Evolutionary conservation across 805 yeast species (phyloP), one percentile per base, ranked within the genome.

Genomic region (Wickerhamomyces xylosicus): DNA sequence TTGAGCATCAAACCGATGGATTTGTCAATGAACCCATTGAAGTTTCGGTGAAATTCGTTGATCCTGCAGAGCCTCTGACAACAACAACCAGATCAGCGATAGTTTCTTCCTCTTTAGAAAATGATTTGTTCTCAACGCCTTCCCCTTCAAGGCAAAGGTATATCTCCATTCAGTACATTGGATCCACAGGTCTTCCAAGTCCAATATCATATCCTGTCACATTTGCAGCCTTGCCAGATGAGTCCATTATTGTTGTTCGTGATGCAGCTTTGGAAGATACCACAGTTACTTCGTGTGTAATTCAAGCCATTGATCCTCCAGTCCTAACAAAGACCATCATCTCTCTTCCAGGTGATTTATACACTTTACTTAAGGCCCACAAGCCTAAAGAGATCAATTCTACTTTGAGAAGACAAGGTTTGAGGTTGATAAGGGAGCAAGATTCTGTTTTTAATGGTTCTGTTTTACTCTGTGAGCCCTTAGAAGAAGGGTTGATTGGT

Each of bases 401-500:
- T 0, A 31, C 46, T 2, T 37, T 54, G 29, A 40, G 22, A 7
- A 36, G 36, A 2, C 37, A 32, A 8, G 41, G 43, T 5, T n/a
- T 45, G 19, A 40, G 41, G 9, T 17, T 48, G 4, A 35, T 49
- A 4, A 47, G 47, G 33, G 52, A 48, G 32, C 52, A 53, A 18
- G 50, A 49, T 34, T 21, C 15, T 13, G 46, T 28, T 21, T 35
- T 40, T 14, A 27, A 25, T 21, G 82, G 82, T 17, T 49, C 51
- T 6, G 68, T 85, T 3, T 48, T 72, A 3, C 67, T 78, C 19
- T 74, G 86, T 53, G 94, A 84, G 47, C 95, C 95, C 0, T 67
- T 74, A 2, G 74, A 71, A 33, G 94, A 84, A 53, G 95, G 95
- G 1, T 46, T 54, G 6, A 49, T 81, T 1, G 55, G 60, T 17